Conservation (phyloP, 768 basidiomycete genomes). For the Suillus paluster region DNA sequence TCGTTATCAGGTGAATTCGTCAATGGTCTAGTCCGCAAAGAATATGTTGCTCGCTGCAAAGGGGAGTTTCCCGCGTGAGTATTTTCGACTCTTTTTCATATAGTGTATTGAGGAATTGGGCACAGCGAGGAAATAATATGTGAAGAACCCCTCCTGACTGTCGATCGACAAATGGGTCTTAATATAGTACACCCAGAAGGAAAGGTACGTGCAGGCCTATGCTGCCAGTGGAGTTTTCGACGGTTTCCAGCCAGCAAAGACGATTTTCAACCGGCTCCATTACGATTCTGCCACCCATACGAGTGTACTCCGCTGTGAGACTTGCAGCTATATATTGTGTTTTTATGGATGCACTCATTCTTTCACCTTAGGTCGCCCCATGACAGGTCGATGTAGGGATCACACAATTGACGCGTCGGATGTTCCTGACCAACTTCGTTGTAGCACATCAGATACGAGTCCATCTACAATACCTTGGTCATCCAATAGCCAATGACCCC, state of each 20-base stretch:
- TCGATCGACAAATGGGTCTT: constrained; percentile 96
- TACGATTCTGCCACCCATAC: constrained; percentile 83
- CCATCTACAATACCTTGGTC: constrained; percentile 92
- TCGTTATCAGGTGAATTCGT: constrained; percentile 81
- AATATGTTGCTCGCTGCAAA: constrained; percentile 87
- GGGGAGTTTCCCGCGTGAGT: constrained; percentile 88
- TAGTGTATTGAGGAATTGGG: not conserved
- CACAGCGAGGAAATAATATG: constrained; percentile 78
- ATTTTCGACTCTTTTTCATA: not conserved
- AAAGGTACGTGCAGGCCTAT: constrained; percentile 44
- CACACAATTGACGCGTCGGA: not conserved
- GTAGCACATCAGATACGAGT: constrained; percentile 97
- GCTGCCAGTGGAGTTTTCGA: not conserved
- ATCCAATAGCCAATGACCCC: constrained; percentile 95
- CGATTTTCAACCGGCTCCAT: constrained; percentile 80
- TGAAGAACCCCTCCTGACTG: constrained; percentile 85
- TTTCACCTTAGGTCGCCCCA: constrained; percentile 65
- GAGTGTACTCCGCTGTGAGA: constrained; percentile 83
- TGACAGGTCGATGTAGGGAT: constrained; percentile 88
- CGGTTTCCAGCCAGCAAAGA: constrained; percentile 73
- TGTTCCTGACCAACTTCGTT: constrained; percentile 12
- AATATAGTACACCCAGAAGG: constrained; percentile 96
- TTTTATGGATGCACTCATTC: constrained; percentile 10
- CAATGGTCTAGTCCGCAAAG: constrained; percentile 82
- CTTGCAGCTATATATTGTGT: not conserved